Evolutionary conservation across 495 filamentous ascomycete genomes (phyloP), one percentile per base, ranked within the genome.

Genomic region (Hapsidospora chrysogenum): DNA sequence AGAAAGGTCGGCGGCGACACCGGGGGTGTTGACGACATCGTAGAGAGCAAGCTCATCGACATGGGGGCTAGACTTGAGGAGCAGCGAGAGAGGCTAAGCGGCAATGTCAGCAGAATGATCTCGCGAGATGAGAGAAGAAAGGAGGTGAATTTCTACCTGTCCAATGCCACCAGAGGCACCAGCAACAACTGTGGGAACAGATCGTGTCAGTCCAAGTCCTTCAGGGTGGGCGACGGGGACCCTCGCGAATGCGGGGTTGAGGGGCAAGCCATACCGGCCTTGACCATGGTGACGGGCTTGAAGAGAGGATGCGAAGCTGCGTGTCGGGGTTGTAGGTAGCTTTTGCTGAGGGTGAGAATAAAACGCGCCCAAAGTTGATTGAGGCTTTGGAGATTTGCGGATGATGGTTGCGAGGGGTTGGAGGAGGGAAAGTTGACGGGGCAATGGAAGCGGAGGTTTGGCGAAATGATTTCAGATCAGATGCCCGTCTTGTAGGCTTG

Each of bases 1-100:
- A 35, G 89, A 93, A 35, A 97, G 75, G 53, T 97, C 89, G 40
- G 89, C 76, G 28, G 87, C 76, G 38, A 97, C 89, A 56, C 89
- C 89, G 41, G 86, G 87, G 29, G 86, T 92, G 70, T 95, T 94
- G 56, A 95, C 89, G 41, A 96, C 85, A 87, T 96, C 89, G 70
- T 94, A 97, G 43, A 97, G 77, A 35, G 85, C 66, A 51, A 97
- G 79, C 65, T 95, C 80, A 48, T 86, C 75, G 43, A 96, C 61
- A 42, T 87, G 72, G 23, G 85, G 82, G 36, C 65, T 79, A 39
- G 75, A 68, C 72, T 96, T 97, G 46, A 94, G 63, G 48, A 97
- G 74, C 44, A 97, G 85, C 41, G 92, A 96, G 48, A 97, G 67
- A 29, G 89, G 89, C 92, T 97, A n/a, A n/a, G 49, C 39, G 26